These are phyloP conservation scores for Beta macrorhiza DNA, from an alignment of 179 eudicot genomes.

Conservation along the genomic window DNA sequence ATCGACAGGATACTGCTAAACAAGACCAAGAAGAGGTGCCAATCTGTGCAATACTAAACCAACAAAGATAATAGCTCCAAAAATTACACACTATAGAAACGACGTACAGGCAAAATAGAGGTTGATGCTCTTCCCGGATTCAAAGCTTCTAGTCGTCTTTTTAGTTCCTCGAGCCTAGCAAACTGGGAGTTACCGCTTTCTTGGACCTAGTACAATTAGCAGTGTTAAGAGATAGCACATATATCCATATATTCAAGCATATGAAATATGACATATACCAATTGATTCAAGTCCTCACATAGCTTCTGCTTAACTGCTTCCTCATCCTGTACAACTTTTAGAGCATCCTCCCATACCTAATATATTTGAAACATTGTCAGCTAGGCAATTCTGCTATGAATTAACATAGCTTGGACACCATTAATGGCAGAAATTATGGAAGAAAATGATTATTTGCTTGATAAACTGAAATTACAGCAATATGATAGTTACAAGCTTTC, in stretches of 20 bases:
- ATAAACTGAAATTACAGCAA: too few species aligned
- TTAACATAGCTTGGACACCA: too few species aligned
- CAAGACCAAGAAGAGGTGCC: neutral
- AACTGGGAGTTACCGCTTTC: conserved; percentile 72
- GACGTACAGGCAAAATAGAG: conserved; percentile 25
- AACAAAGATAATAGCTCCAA: neutral
- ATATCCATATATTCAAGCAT: conserved; percentile 15
- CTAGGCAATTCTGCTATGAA: neutral
- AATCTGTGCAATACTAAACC: neutral
- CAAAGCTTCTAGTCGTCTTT: conserved; percentile 80
- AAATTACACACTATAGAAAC: neutral
- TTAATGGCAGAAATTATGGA: too few species aligned
- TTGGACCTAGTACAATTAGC: conserved; percentile 56
- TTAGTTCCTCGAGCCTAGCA: conserved; percentile 83
- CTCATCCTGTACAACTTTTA: conserved; percentile 76
- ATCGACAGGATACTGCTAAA: neutral
- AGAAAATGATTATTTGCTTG: too few species aligned
- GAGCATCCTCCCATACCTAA: conserved; percentile 89
- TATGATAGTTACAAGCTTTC: too few species aligned
- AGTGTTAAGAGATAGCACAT: conserved; percentile 16
- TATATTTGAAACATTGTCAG: neutral
- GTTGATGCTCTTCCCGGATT: conserved; percentile 75
- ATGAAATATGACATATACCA: conserved; percentile 41
- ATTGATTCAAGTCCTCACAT: conserved; percentile 81
- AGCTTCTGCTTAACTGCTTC: conserved; percentile 82